phyloP scores from a whole-genome alignment of 2,329 filamentous ascomycete genomes.

The Aspergillus brasiliensis region DNA sequence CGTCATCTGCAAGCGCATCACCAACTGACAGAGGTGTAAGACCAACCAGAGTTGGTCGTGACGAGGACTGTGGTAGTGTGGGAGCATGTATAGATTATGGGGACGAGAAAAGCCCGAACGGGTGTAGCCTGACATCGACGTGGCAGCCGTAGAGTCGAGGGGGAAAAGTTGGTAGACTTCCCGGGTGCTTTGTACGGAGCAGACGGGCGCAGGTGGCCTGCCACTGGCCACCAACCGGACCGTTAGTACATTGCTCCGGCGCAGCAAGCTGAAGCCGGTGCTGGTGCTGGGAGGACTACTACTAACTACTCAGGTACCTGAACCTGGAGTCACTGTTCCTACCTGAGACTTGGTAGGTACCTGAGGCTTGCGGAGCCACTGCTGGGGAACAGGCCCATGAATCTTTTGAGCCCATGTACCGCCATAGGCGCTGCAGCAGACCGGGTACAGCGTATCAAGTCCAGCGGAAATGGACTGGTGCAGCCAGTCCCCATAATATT shows the following conservation, averaged over 20 bases:
- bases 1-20: constrained; percentile 13
- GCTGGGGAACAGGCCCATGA: neutral
- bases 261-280: neutral
- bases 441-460: constrained; percentile 5
- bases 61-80: neutral
- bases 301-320: neutral
- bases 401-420: constrained; percentile 7
- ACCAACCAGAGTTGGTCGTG: neutral
- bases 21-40: constrained; percentile 7
- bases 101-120: constrained; percentile 13
- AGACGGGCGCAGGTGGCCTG: constrained; percentile 11
- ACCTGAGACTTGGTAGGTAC: neutral
- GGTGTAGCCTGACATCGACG: constrained; percentile 25
- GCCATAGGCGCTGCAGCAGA: constrained; percentile 17
- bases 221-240: constrained; percentile 3
- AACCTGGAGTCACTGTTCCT: neutral
- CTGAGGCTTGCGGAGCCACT: neutral
- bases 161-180: constrained; percentile 11
- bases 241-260: neutral
- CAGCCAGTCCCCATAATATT: neutral
- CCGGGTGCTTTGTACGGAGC: constrained; percentile 17
- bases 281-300: neutral
- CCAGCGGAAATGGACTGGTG: neutral
- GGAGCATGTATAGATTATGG: neutral
- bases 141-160: constrained; percentile 26